Base-by-base conservation (phyloP, 345 rosid species). In the Mercurialis annua region DNA sequence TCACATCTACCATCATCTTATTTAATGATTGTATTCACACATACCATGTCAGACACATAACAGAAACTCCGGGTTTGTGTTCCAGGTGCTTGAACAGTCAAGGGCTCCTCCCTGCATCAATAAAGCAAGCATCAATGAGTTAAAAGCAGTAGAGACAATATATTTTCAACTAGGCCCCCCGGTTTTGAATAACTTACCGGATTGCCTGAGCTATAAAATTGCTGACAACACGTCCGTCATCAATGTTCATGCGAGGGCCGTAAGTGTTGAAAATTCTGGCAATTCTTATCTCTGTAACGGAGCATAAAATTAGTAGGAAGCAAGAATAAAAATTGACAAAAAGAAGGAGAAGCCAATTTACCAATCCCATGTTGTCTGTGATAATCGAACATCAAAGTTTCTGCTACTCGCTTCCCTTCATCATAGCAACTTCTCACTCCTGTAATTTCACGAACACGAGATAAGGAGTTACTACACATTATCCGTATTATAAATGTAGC, bases 41-140 rank as follows among this genome's bases (percentile, higher is more conserved):
- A 31, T 86, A 92, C 98, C 98, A 93, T 86, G 71, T 93, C 98
- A 9, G 98, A 89, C 38, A 90, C 98, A 68, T 83, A 93, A 74
- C 98, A 93, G 83, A 90, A 93, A 70, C 97, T 93, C n/a, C 97
- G 79, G 7, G 98, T 93, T 82, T 89, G 96, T 71, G 98, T 90
- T 78, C 97, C 98, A 0, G 94, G 97, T 64, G 86, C 83, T 77
- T 93, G 98, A 76, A 93, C 96, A 46, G 96, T 93, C 78, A 88
- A 81, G 2, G 96, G 77, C 71, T 93, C 97, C 6, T 90, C 85
- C 12, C 98, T 93, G 77, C 69, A 72, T 21, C 38, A 66, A 57
- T 8, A 47, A 59, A 58, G n/a, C 26, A 44, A 12, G 44, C 53
- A 36, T 49, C 30, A 40, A 0, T 23, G 14, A 67, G 53, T 11